Conservation (phyloP, 139 green algal species). For the Chlorella sp. region DNA sequence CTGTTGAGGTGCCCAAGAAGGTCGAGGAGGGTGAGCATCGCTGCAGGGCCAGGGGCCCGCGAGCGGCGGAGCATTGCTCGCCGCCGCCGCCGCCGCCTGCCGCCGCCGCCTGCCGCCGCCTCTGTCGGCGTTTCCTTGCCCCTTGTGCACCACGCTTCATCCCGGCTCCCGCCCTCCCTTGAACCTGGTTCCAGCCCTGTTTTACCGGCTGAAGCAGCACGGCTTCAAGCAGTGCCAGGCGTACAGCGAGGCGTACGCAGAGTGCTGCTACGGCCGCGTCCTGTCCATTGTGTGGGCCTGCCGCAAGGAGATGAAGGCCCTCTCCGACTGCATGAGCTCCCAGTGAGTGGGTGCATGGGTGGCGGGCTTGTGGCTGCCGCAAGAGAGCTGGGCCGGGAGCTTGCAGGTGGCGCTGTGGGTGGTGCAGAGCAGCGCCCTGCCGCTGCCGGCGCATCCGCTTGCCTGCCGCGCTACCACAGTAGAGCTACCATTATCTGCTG, state of each 20-base stretch:
- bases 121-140: not conserved
- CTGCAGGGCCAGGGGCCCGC: too few relatives aligned
- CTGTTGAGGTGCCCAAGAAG: not conserved
- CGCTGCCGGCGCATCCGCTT: too few relatives aligned
- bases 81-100: not conserved
- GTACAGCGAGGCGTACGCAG: conserved; percentile 42
- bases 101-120: not conserved
- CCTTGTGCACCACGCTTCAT: not conserved
- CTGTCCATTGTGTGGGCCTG: conserved; percentile 62
- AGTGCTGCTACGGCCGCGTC: conserved; percentile 46
- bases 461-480: too few relatives aligned
- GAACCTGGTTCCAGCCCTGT: conserved; percentile 42
- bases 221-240: conserved; percentile 35
- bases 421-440: too few relatives aligned
- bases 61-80: too few relatives aligned
- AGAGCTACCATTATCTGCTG: too few relatives aligned
- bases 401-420: too few relatives aligned
- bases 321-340: conserved; percentile 46
- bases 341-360: conserved; percentile 35
- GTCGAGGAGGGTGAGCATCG: conserved; percentile 28
- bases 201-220: conserved; percentile 51
- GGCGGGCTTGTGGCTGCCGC: not conserved
- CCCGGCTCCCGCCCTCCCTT: not conserved
- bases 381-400: too few relatives aligned
- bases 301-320: conserved; percentile 36